A percentile compares a stretch with the other conserved stretches of the same genome.
These are phyloP conservation scores for Rhodamnia argentea DNA, from an alignment of 345 rosid species.

Conservation along the genomic window DNA sequence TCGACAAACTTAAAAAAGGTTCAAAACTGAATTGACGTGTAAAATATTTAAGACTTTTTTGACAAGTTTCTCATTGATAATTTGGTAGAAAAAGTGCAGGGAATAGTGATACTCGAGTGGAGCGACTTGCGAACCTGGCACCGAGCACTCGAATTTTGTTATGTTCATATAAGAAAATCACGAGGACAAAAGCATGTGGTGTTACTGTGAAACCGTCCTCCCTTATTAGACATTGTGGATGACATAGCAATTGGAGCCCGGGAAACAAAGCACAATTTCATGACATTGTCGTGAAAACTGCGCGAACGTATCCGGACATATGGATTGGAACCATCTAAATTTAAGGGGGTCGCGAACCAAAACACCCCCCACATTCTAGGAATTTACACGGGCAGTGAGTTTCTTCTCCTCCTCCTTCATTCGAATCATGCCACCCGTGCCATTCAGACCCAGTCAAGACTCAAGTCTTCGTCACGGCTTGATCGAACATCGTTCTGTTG, in stretches of 20 bases:
- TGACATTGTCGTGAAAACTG: not conserved
- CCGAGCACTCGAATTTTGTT: not conserved
- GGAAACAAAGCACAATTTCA: not conserved
- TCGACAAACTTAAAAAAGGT: too few species aligned
- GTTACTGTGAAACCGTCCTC: not conserved
- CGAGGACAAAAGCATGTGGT: not conserved
- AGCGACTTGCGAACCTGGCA: not conserved
- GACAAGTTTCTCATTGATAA: not conserved
- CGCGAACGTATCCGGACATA: not conserved
- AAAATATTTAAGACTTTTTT: too few species aligned
- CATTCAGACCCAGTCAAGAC: not conserved
- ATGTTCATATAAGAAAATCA: not conserved
- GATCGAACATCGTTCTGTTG: not conserved
- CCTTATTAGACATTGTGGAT: not conserved
- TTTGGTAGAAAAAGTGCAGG: not conserved
- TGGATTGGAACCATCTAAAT: not conserved
- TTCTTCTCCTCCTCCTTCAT: not conserved
- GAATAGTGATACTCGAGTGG: not conserved
- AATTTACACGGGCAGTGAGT: not conserved
- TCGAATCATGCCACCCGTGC: not conserved
- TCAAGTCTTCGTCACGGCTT: not conserved
- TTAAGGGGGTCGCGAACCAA: not conserved
- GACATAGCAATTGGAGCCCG: not conserved
- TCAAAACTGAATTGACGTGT: too few species aligned
- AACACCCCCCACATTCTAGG: not conserved